Percentiles rank a stretch among this genome's conserved stretches.
Evolutionary conservation across 805 yeast genomes (phyloP).

Genomic region (Myxozyma geophila): DNA sequence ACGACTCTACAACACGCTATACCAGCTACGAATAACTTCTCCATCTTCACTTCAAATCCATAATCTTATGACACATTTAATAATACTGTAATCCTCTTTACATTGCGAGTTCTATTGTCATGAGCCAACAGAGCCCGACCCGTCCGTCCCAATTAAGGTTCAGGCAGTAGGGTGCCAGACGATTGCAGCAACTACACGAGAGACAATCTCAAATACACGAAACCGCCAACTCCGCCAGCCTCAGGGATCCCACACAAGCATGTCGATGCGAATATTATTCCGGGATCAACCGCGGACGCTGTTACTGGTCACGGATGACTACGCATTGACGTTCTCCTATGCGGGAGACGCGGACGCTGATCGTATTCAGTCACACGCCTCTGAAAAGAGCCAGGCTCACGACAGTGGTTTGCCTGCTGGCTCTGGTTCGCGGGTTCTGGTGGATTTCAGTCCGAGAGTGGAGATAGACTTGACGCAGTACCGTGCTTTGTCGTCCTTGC

Average conservation of each 20-base stretch:
- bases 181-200: not conserved
- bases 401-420: slow-evolving; percentile 1
- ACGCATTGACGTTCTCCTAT: slow-evolving; percentile 59
- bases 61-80: no score
- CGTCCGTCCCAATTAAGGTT: not conserved
- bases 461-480: slow-evolving; percentile 49
- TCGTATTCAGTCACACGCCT: slow-evolving; percentile 12
- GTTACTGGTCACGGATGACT: slow-evolving; percentile 63
- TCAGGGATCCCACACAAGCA: not conserved
- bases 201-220: not conserved
- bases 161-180: not conserved
- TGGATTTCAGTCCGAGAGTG: slow-evolving; percentile 52
- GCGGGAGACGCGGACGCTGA: slow-evolving; percentile 29
- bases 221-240: not conserved
- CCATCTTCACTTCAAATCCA: no score
- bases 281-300: slow-evolving; percentile 71
- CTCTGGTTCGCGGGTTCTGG: slow-evolving; percentile 42
- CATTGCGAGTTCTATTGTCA: no score
- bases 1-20: no score
- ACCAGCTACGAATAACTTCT: no score
- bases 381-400: not conserved
- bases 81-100: no score
- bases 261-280: slow-evolving; percentile 62
- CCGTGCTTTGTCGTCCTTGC: slow-evolving; percentile 48
- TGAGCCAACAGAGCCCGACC: not conserved